A percentile compares a stretch with the other conserved stretches of the same genome.
phyloP scores from a whole-genome alignment of 768 basidiomycete genomes.

The Termitomyces sp. region DNA sequence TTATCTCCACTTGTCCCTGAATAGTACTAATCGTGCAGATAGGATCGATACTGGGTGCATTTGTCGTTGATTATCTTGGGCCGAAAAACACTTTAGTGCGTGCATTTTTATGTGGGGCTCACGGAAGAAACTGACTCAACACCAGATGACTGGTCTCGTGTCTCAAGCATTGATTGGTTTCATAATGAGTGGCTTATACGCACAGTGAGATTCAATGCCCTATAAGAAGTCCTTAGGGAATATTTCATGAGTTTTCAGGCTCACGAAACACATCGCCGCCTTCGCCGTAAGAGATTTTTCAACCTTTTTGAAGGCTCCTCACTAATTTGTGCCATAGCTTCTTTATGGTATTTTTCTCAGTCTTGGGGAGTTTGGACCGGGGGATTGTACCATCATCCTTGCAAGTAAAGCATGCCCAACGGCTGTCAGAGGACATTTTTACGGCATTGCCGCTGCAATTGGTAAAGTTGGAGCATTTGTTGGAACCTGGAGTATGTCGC shows the following conservation, averaged over 20 bases:
- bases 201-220: slow-evolving; percentile 23
- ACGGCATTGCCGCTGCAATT: slow-evolving; percentile 80
- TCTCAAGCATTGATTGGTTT: slow-evolving; percentile 76
- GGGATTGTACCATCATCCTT: slow-evolving; percentile 69
- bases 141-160: slow-evolving; percentile 62
- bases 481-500: slow-evolving; percentile 65
- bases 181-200: slow-evolving; percentile 82
- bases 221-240: background rate
- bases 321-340: slow-evolving; percentile 31
- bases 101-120: background rate
- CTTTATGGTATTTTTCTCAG: slow-evolving; percentile 87
- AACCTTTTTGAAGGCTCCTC: background rate
- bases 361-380: slow-evolving; percentile 86
- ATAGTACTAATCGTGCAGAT: slow-evolving; percentile 33
- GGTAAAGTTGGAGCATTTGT: slow-evolving; percentile 82
- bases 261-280: slow-evolving; percentile 57
- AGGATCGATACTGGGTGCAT: slow-evolving; percentile 68
- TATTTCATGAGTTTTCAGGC: slow-evolving; percentile 22
- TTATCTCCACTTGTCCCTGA: background rate
- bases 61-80: slow-evolving; percentile 67
- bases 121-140: background rate
- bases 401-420: slow-evolving; percentile 83
- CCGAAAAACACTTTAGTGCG: slow-evolving; percentile 68
- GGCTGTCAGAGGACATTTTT: slow-evolving; percentile 77
- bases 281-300: slow-evolving; percentile 51